phyloP scores from a whole-genome alignment of 805 yeast genomes.

The Teunomyces aglyptinius region DNA sequence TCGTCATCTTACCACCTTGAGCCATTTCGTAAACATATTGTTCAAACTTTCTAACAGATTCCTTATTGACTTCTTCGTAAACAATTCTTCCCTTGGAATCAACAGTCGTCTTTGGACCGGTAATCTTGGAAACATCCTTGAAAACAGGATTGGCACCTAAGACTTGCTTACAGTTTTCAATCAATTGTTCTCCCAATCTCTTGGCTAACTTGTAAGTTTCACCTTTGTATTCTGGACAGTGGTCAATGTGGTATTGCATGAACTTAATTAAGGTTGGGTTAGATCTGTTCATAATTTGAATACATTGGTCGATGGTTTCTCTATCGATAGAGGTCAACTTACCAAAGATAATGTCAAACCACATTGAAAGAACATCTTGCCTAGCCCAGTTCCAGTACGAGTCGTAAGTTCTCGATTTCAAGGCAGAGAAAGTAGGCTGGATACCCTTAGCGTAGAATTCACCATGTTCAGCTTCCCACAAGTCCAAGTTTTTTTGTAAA shows the following conservation, averaged over 20 bases:
- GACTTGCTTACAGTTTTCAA: slow-evolving; percentile 93
- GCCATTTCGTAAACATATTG: slow-evolving; percentile 97
- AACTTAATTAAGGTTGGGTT: slow-evolving; percentile 90
- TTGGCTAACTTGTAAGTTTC: slow-evolving; percentile 91
- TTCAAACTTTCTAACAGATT: slow-evolving; percentile 89
- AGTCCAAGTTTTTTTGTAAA: slow-evolving; percentile 86
- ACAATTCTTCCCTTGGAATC: slow-evolving; percentile 84
- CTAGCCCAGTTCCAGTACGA: slow-evolving; percentile 99
- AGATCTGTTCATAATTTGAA: slow-evolving; percentile 96
- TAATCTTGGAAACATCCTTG: slow-evolving; percentile 92
- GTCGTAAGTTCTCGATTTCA: slow-evolving; percentile 94
- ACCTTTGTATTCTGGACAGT: slow-evolving; percentile 79
- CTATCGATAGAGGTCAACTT: slow-evolving; percentile 86
- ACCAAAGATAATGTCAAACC: slow-evolving; percentile 94
- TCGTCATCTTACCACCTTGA: slow-evolving; percentile 84
- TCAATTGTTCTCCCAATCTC: slow-evolving; percentile 85
- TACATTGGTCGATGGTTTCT: slow-evolving; percentile 94
- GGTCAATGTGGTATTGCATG: slow-evolving; percentile 90
- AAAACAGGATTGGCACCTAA: slow-evolving; percentile 79
- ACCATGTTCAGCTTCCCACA: slow-evolving; percentile 82
- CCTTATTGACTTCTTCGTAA: slow-evolving; percentile 83
- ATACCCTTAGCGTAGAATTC: slow-evolving; percentile 92
- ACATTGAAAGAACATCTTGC: slow-evolving; percentile 92
- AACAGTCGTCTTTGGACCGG: slow-evolving; percentile 89
- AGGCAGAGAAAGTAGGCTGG: slow-evolving; percentile 81